These are phyloP conservation scores for Calocybe indica DNA, from an alignment of 768 basidiomycete species.

Conservation along the genomic window DNA sequence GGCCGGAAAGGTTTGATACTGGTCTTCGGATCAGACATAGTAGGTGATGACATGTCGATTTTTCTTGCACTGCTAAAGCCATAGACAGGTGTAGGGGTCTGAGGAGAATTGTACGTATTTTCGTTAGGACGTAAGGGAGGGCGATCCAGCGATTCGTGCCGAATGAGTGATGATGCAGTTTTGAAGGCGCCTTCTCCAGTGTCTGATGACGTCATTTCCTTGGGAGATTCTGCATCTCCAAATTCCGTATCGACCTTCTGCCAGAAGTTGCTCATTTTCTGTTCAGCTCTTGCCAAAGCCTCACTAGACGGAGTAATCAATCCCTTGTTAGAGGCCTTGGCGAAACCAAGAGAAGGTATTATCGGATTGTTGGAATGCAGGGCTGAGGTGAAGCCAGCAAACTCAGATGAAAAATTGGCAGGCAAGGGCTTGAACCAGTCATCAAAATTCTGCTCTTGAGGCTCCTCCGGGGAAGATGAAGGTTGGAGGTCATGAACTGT, in stretches of 20 bases:
- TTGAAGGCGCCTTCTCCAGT: slow-evolving; percentile 22
- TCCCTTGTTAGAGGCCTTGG: slow-evolving; percentile 28
- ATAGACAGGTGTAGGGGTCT: slow-evolving; percentile 32
- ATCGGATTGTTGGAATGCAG: slow-evolving; percentile 33
- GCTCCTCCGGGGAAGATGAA: slow-evolving; percentile 35
- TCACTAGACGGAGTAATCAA: slow-evolving; percentile 44
- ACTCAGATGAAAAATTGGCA: slow-evolving; percentile 11
- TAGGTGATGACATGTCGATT: background rate
- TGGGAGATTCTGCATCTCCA: background rate
- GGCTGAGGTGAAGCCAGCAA: no score
- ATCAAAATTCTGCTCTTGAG: slow-evolving; percentile 34
- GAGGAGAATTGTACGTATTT: slow-evolving; percentile 30
- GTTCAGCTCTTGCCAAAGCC: slow-evolving; percentile 50
- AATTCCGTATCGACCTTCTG: slow-evolving; percentile 25
- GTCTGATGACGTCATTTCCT: slow-evolving; percentile 7
- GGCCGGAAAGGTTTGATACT: no score
- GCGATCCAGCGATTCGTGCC: slow-evolving; percentile 20
- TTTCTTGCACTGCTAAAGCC: slow-evolving; percentile 15
- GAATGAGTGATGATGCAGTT: slow-evolving; percentile 14
- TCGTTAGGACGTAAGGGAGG: slow-evolving; percentile 30
- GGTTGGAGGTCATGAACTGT: slow-evolving; percentile 13
- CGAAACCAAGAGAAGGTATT: slow-evolving; percentile 18
- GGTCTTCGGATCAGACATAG: no score
- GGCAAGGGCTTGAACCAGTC: slow-evolving; percentile 44
- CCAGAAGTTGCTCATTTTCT: slow-evolving; percentile 43